These are phyloP conservation scores for Geoglossum cookeanum DNA, from an alignment of 2,329 filamentous ascomycete species.

Conservation along the genomic window DNA sequence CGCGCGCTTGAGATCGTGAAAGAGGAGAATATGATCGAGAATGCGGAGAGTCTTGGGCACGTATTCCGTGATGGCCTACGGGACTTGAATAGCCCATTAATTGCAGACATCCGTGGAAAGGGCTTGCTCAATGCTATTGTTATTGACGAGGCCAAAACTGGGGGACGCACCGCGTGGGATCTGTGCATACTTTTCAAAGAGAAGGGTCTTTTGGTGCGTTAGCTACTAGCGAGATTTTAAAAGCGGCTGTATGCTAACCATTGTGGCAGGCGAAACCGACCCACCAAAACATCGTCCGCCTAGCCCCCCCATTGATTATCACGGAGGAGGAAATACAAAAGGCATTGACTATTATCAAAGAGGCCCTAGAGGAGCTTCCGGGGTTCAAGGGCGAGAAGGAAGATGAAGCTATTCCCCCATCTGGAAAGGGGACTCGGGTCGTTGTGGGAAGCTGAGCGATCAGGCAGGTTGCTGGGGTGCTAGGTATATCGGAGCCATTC, in stretches of 20 bases:
- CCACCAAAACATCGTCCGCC: slow-evolving; percentile 93
- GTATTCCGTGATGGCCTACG: slow-evolving; percentile 64
- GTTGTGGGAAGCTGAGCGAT: slow-evolving; percentile 31
- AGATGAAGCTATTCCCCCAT: slow-evolving; percentile 34
- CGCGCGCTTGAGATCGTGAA: slow-evolving; percentile 84
- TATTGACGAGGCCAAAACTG: slow-evolving; percentile 75
- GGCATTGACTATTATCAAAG: slow-evolving; percentile 60
- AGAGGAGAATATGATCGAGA: slow-evolving; percentile 73
- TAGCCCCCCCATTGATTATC: slow-evolving; percentile 92
- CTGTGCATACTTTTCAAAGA: slow-evolving; percentile 87
- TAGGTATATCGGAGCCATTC: background rate
- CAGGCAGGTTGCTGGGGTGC: background rate
- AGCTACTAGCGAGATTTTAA: slow-evolving; percentile 7
- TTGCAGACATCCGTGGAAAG: slow-evolving; percentile 73
- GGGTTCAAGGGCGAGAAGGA: slow-evolving; percentile 37
- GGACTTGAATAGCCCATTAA: slow-evolving; percentile 59
- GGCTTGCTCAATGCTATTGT: slow-evolving; percentile 89
- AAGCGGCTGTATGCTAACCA: slow-evolving; percentile 10
- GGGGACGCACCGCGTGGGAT: slow-evolving; percentile 85
- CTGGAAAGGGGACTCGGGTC: slow-evolving; percentile 44
- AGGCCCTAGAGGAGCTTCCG: slow-evolving; percentile 67
- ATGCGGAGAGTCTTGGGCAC: slow-evolving; percentile 62
- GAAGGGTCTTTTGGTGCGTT: slow-evolving; percentile 75
- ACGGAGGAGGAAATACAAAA: slow-evolving; percentile 67
- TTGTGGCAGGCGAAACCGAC: slow-evolving; percentile 74